Base-by-base conservation (phyloP, 2,329 filamentous ascomycete species). In the Cordyceps javanica region DNA sequence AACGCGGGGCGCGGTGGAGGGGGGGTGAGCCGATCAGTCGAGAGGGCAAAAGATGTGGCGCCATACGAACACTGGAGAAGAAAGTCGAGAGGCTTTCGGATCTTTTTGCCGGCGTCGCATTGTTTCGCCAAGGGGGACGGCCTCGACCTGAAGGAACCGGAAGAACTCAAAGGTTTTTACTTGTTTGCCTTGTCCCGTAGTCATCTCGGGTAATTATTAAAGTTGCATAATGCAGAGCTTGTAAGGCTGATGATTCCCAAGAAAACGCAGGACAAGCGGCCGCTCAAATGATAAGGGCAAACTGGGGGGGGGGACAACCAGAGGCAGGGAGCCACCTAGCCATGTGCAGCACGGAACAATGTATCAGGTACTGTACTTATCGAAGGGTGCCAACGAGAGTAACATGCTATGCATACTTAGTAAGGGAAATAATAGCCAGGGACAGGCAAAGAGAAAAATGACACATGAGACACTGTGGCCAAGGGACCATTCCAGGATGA, bases 401-500 rank as follows among this genome's bases (percentile, higher is more conserved):
- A n/a, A 23, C 39, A 45, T 8, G 9, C 14, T 19, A 3, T 10
- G 21, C 5, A 48, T 26, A 28, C n/a, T n/a, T n/a, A 38, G 10
- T 21, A 32, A n/a, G 11, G 44, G 34, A 16, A 55, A 48, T 46
- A 39, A 48, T 44, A 28, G 25, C 19, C n/a, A 42, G 28, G 9
- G 52, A 26, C 28, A 38, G 32, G n/a, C 19, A 32, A 13, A 46
- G 28, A 19, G 21, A 28, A 46, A 55, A 30, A 45, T 55, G 53
- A 48, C 42, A 48, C 53, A 23, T 55, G 42, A 38, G 44, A 48
- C 51, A 54, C 45, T 45, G 42, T 19, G 41, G 30, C 38, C 42
- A 21, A 48, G 44, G 42, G 53, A 19, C 23, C 53, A 55, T 46
- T 55, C 53, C 53, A 48, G 53, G 41, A 36, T 48, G 32, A 28